Base-by-base conservation (phyloP, 805 yeast species). In the Cyberlindnera lachancei region DNA sequence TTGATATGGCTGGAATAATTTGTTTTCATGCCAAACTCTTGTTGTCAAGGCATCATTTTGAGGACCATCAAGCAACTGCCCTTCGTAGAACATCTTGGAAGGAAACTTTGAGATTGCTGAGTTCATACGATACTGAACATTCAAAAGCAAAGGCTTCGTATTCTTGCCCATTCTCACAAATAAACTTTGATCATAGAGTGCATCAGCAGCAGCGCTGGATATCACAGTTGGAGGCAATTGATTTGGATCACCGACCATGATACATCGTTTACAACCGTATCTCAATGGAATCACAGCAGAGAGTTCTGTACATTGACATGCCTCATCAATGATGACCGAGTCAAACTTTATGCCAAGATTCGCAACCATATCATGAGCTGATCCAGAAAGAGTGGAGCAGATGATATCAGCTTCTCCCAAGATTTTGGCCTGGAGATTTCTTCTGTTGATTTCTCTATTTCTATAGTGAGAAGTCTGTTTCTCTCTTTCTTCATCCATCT, bases 161-260 rank as follows among this genome's bases (percentile, higher is more conserved):
- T 77, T 57, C 39, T 73, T 73, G 45, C 83, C 94, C 94, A 90
- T 88, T 41, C 98, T 70, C 25, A 90, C 97, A 56, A 92, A 92
- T 50, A 92, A 64, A 52, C 94, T 82, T 56, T 90, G 95, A 42
- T 90, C 95, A 51, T 92, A 92, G 26, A 75, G 73, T 45, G 66
- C 72, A 5, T 73, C 64, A 2, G 94, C 79, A 2, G 98, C 97
- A 11, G 75, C 79, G 45, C 82, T 87, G 0, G 96, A 90, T 14
- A 92, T 59, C 9, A 90, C 97, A 0, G 98, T 90, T 0, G 98
- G 98, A 0, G 98, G 98, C 41, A 92, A 68, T 60, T 92, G 98
- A 53, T 92, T 88, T 3, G 97, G 97, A 61, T 92, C 98, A 55
- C 98, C 98, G 28, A 92, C 98, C 94, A 92, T 82, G 30, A 92